A percentile compares a stretch with the other conserved stretches of the same genome.
phyloP scores from a whole-genome alignment of 1,284 basidiomycete species.

The Apiotrichum siamense region DNA sequence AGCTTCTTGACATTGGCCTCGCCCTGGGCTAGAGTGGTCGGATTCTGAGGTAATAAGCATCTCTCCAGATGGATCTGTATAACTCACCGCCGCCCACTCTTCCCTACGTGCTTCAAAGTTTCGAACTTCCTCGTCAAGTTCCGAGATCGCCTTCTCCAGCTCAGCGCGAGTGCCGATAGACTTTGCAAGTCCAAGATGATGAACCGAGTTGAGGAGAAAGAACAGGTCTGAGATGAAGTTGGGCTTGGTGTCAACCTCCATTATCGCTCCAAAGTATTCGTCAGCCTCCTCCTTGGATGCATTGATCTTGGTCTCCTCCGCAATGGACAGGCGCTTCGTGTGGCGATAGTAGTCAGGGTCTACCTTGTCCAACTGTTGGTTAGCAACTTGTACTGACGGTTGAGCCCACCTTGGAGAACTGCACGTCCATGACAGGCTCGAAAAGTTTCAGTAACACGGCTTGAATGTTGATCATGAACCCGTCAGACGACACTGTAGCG shows the following conservation, averaged over 20 bases:
- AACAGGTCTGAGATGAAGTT: slow-evolving; percentile 97
- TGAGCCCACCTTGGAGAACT: slow-evolving; percentile 68
- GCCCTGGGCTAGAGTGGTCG: slow-evolving; percentile 54
- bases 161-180: slow-evolving; percentile 69
- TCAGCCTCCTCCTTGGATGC: slow-evolving; percentile 74
- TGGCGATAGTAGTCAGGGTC: slow-evolving; percentile 74
- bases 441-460: slow-evolving; percentile 76
- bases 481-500: slow-evolving; percentile 78
- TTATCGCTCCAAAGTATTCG: slow-evolving; percentile 59
- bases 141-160: slow-evolving; percentile 65
- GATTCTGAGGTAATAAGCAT: slow-evolving; percentile 22
- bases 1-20: slow-evolving; percentile 57
- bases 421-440: slow-evolving; percentile 94
- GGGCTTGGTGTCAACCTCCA: slow-evolving; percentile 31
- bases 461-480: slow-evolving; percentile 89
- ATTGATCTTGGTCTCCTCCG: slow-evolving; percentile 85
- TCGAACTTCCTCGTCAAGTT: slow-evolving; percentile 70
- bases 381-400: background rate
- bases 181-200: slow-evolving; percentile 76
- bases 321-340: slow-evolving; percentile 64
- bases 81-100: slow-evolving; percentile 58
- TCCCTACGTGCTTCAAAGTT: slow-evolving; percentile 67
- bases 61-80: background rate
- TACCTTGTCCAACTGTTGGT: slow-evolving; percentile 74
- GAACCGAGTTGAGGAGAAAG: slow-evolving; percentile 75